Evolutionary conservation across 1,284 basidiomycete genomes (phyloP).

Genomic region (Sanghuangporus weigelae): DNA sequence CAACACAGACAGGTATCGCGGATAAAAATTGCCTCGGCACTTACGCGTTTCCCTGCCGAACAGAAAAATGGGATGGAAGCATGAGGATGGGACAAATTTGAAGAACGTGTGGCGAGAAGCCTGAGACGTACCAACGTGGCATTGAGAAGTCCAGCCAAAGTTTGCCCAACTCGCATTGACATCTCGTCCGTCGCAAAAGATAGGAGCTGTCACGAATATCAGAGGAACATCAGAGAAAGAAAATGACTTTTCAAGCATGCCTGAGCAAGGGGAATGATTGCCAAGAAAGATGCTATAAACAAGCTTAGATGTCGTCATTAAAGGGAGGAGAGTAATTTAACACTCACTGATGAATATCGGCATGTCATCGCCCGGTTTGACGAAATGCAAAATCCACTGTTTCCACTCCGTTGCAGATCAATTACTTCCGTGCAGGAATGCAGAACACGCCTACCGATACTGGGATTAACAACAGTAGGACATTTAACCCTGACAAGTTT

Average conservation of each 20-base stretch:
- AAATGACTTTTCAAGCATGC: constrained; percentile 29
- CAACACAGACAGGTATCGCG: background rate
- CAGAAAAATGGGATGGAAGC: background rate
- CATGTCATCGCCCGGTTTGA: background rate
- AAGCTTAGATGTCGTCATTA: constrained; percentile 51
- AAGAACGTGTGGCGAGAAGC: background rate
- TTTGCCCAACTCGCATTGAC: constrained; percentile 79
- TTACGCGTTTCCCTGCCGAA: constrained; percentile 67
- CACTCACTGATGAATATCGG: constrained; percentile 54
- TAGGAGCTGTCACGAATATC: constrained; percentile 48
- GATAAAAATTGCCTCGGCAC: constrained; percentile 27
- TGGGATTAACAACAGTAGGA: constrained; percentile 62
- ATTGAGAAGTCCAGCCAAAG: constrained; percentile 80
- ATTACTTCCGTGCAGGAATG: background rate
- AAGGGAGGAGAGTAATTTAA: constrained; percentile 54
- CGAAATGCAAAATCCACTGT: background rate
- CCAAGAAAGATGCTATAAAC: constrained; percentile 59
- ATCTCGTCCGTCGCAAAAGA: constrained; percentile 87
- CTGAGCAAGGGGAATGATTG: constrained; percentile 74
- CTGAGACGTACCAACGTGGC: constrained; percentile 62
- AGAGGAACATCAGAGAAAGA: background rate
- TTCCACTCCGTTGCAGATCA: background rate
- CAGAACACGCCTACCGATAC: constrained; percentile 48
- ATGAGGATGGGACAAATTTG: background rate
- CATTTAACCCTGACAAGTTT: constrained; percentile 48